Evolutionary conservation across 371 early-diverging fungal species (phyloP), one percentile per base, ranked within the genome.

Genomic region (Mortierella sp.): DNA sequence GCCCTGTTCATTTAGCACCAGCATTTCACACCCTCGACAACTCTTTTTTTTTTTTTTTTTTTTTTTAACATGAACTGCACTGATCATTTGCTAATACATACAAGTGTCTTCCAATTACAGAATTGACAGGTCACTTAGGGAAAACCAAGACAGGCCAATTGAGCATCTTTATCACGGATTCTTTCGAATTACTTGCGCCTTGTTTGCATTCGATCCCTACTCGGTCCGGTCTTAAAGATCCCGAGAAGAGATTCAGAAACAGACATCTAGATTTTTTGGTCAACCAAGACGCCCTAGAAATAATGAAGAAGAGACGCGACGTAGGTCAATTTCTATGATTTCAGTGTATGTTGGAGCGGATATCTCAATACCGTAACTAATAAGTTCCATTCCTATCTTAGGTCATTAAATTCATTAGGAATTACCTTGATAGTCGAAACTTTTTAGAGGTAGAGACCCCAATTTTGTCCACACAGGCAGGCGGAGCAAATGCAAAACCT

Each of bases 401-500:
- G 84, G 88, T 96, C 28, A 89, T 98, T 47, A 83, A 86, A 65
- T 91, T 86, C 69, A 88, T 99, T 10, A 90, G 99, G 24, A 52
- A 83, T 1, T 99, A 91, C 75, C 82, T 99, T 15, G 92, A 96
- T 72, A 69, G 80, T 21, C 88, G 94, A 24, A 93, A 88, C 4
- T 99, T 98, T 83, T 62, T 98, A 10, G 99, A 99, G 77, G 98
- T 98, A 6, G 99, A 99, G 78, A 99, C 99, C 38, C 99, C 99
- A 0, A 90, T 98, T 48, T 84, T 99, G 65, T 94, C 95, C 19
- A 78, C 90, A 1, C 92, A 93, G 24, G 94, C 95, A 22, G 99
- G 99, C 22, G 99, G 99, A 43, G 99, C 99, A 6, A 94, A 94
- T 61, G 99, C 99, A 9, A 91, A 91, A 63, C 99, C 99, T 4